A percentile compares a stretch with the other conserved stretches of the same genome.
Evolutionary conservation across 2,329 filamentous ascomycete species (phyloP).

Genomic region (Thielaviopsis populi): DNA sequence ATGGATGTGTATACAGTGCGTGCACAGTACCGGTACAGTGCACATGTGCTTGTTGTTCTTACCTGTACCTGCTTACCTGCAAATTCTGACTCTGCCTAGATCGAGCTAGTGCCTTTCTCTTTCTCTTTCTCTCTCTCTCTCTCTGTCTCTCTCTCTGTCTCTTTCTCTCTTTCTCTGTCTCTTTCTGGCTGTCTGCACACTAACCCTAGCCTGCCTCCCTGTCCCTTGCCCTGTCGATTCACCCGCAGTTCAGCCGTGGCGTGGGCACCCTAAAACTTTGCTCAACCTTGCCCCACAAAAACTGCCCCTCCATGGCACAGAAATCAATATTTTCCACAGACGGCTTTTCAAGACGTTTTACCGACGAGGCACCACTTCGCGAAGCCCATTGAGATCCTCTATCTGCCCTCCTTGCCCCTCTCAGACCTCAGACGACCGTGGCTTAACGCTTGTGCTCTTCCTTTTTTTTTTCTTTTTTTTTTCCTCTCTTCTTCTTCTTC

Average conservation of each 20-base stretch:
- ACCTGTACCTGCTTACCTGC: too few relatives aligned
- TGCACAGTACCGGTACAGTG: too few relatives aligned
- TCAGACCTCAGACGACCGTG: neutral
- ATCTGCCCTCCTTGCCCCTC: neutral
- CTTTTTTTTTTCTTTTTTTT: neutral
- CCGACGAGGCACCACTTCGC: slow-evolving; percentile 2
- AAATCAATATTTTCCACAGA: slow-evolving; percentile 16
- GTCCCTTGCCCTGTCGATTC: neutral
- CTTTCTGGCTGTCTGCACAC: too few relatives aligned
- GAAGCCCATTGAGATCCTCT: slow-evolving; percentile 13
- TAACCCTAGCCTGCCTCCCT: neutral
- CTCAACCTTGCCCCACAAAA: slow-evolving; percentile 13
- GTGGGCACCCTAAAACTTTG: slow-evolving; percentile 16
- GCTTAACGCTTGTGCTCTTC: neutral
- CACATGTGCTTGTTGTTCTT: too few relatives aligned
- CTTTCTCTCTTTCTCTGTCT: too few relatives aligned
- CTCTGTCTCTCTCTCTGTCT: too few relatives aligned
- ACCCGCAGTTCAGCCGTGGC: slow-evolving; percentile 12
- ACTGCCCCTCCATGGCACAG: slow-evolving; percentile 17
- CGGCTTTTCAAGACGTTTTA: neutral
- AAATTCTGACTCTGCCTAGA: too few relatives aligned
- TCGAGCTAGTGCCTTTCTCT: too few relatives aligned
- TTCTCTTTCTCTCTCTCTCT: too few relatives aligned
- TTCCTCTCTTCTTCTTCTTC: neutral
- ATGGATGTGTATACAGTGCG: too few relatives aligned